Evolutionary conservation across 306 rosid genomes (phyloP).

Genomic region (Castanopsis chinensis): DNA sequence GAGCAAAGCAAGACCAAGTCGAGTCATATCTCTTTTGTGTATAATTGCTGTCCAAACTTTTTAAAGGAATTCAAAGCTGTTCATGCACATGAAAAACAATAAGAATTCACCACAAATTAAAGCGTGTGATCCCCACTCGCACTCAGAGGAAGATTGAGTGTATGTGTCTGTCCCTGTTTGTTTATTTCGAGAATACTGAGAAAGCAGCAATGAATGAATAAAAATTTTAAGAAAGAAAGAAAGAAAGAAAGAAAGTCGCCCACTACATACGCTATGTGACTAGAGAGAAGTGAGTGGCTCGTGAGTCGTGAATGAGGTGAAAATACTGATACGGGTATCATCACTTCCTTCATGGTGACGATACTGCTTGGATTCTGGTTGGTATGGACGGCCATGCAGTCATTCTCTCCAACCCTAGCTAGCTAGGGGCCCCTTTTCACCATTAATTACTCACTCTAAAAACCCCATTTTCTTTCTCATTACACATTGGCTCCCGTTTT

Average conservation of each 20-base stretch:
- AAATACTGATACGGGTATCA: not conserved
- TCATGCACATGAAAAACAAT: not conserved
- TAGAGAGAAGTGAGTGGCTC: not conserved
- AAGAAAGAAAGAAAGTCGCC: not conserved
- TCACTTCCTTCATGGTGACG: not conserved
- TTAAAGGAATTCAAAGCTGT: not conserved
- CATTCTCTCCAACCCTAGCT: not conserved
- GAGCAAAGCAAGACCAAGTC: not conserved
- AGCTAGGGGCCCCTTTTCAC: too few species aligned
- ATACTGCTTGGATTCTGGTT: not conserved
- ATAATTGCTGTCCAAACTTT: not conserved
- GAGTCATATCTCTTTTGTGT: not conserved
- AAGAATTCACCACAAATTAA: not conserved
- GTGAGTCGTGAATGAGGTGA: not conserved
- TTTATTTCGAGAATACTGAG: not conserved
- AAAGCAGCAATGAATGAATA: not conserved
- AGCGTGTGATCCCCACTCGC: not conserved
- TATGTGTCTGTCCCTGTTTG: not conserved
- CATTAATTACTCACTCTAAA: too few species aligned
- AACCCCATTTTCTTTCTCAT: too few species aligned
- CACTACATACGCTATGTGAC: slow-evolving; percentile 11
- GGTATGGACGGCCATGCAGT: not conserved
- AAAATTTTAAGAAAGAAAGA: too few species aligned
- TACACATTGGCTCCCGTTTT: too few species aligned
- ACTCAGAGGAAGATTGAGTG: not conserved